Evolutionary conservation across 495 filamentous ascomycete genomes (phyloP).

Genomic region (Jackrogersella minutella): DNA sequence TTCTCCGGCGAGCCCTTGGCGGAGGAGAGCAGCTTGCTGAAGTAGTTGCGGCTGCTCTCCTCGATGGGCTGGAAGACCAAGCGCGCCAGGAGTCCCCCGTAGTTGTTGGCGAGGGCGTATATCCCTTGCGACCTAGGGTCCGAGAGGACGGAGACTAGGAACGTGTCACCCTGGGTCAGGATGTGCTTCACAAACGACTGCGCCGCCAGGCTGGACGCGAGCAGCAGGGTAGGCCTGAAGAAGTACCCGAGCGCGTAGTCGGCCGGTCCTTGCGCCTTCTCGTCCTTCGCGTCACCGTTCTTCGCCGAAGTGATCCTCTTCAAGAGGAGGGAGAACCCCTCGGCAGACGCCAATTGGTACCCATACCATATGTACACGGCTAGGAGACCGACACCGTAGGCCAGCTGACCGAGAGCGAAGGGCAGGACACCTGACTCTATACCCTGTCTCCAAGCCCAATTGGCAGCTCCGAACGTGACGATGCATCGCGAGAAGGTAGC

Average conservation of each 20-base stretch:
- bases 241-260: constrained; percentile 69
- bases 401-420: constrained; percentile 88
- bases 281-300: constrained; percentile 10
- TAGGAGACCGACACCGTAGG: constrained; percentile 73
- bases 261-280: constrained; percentile 8
- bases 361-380: constrained; percentile 69
- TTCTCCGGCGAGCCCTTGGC: constrained; percentile 23
- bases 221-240: constrained; percentile 67
- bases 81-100: constrained; percentile 88
- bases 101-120: constrained; percentile 92
- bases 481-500: constrained; percentile 81
- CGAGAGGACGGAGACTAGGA: constrained; percentile 80
- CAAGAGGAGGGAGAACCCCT: constrained; percentile 66
- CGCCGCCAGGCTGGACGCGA: constrained; percentile 81
- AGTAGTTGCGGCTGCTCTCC: constrained; percentile 86
- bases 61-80: constrained; percentile 95
- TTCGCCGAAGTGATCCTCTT: constrained; percentile 28
- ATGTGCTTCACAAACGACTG: constrained; percentile 90
- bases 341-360: constrained; percentile 48
- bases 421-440: constrained; percentile 76
- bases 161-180: constrained; percentile 91
- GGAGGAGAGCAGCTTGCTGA: constrained; percentile 72
- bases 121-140: constrained; percentile 84
- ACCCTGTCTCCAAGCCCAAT: constrained; percentile 60
- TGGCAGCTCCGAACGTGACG: constrained; percentile 69